A percentile compares a stretch with the other conserved stretches of the same genome.
These are phyloP conservation scores for Parachlorella kessleri DNA, from an alignment of 139 green algal genomes.

Conservation along the genomic window DNA sequence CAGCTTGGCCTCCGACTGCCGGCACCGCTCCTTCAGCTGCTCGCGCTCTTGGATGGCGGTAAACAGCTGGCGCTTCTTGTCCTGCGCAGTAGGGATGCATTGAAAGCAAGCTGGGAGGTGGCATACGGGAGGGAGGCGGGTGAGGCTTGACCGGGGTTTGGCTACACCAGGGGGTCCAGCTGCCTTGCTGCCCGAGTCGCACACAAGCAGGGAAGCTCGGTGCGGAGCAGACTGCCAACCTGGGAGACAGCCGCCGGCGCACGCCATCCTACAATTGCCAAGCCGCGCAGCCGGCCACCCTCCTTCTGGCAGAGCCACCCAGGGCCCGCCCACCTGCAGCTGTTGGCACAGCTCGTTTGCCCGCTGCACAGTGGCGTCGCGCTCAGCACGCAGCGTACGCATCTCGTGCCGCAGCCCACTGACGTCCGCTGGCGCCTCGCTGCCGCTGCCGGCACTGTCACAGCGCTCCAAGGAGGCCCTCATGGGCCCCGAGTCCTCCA, in stretches of 20 bases:
- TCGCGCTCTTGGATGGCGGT: slow-evolving; percentile 33
- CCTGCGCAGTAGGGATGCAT: background rate
- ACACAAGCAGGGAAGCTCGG: no score
- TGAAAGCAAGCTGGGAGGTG: no score
- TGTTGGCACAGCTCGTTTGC: slow-evolving; percentile 26
- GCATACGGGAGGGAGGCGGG: no score
- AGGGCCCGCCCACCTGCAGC: slow-evolving; percentile 8
- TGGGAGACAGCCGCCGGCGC: no score
- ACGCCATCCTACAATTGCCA: background rate
- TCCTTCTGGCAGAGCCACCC: background rate
- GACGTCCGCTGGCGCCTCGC: slow-evolving; percentile 19
- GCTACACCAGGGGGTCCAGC: no score
- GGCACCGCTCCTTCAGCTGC: slow-evolving; percentile 21
- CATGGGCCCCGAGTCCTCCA: slow-evolving; percentile 19
- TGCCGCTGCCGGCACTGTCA: slow-evolving; percentile 35
- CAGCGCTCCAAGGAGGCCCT: slow-evolving; percentile 23
- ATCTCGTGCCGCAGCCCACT: slow-evolving; percentile 6
- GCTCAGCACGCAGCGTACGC: background rate
- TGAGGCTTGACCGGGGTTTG: no score
- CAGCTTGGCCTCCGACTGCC: slow-evolving; percentile 26
- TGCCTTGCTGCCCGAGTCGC: no score
- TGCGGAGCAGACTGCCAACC: no score
- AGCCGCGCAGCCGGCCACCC: background rate
- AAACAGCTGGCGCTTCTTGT: slow-evolving; percentile 37
- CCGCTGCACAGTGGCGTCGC: slow-evolving; percentile 9